Conservation (phyloP, 2,329 filamentous ascomycete species). For the Fusarium succisae region DNA sequence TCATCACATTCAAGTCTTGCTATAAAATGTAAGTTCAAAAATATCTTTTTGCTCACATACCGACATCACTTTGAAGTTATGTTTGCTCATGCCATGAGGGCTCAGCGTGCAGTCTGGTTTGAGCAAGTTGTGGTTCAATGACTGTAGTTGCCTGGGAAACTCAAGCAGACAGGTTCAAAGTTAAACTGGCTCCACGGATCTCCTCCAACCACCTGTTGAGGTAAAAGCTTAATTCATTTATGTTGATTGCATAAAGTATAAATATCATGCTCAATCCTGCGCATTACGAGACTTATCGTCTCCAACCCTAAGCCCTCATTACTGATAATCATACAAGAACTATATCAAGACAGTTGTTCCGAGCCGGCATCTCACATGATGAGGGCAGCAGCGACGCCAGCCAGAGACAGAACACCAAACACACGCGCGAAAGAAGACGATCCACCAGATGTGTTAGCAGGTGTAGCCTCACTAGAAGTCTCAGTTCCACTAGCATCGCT, state of each 20-base stretch:
- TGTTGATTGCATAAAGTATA: not conserved
- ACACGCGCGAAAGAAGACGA: not conserved
- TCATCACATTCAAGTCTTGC: no score
- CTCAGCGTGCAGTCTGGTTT: not conserved
- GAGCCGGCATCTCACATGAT: not conserved
- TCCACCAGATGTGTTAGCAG: not conserved
- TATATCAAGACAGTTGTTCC: not conserved
- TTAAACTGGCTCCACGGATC: fast-evolving
- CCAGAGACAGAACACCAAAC: constrained; percentile 1
- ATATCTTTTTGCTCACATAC: not conserved
- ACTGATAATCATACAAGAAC: not conserved
- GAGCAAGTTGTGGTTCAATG: not conserved
- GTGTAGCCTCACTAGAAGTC: not conserved
- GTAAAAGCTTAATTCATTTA: not conserved
- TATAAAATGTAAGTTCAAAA: no score
- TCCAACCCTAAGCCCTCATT: not conserved
- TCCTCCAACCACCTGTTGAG: fast-evolving
- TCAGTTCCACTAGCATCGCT: not conserved
- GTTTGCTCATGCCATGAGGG: not conserved
- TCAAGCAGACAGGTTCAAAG: not conserved
- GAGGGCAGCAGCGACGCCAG: not conserved
- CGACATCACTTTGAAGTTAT: not conserved
- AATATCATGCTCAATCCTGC: not conserved
- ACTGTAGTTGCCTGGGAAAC: not conserved
- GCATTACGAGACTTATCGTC: not conserved